Evolutionary conservation across 2,329 filamentous ascomycete species (phyloP).

Genomic region (Cladophialophora yegresii): DNA sequence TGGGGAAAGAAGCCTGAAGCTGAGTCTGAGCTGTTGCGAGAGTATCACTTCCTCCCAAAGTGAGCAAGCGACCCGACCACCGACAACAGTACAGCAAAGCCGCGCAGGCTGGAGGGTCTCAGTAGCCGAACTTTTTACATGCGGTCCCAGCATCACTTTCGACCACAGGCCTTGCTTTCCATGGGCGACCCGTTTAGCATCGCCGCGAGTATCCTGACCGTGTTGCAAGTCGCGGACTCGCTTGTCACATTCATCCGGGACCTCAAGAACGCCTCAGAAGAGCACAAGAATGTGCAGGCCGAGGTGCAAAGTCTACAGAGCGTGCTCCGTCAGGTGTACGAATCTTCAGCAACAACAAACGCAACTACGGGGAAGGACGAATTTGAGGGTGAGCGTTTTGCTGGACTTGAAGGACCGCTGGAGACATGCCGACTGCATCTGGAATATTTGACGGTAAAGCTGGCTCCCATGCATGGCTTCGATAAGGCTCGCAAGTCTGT

Average conservation of each 20-base stretch:
- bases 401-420: background rate
- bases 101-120: background rate
- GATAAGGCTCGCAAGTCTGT: slow-evolving; percentile 3
- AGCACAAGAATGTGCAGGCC: slow-evolving; percentile 1
- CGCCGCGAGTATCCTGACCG: slow-evolving; percentile 5
- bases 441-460: background rate
- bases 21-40: background rate
- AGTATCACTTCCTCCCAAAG: background rate
- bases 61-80: background rate
- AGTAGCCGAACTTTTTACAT: background rate
- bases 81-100: background rate
- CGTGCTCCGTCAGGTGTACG: slow-evolving; percentile 1
- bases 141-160: background rate
- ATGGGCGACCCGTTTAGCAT: slow-evolving; percentile 10
- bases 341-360: background rate
- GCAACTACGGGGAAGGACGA: background rate
- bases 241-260: slow-evolving; percentile 6
- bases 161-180: background rate
- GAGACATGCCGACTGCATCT: background rate
- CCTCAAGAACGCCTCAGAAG: slow-evolving; percentile 4
- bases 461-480: background rate
- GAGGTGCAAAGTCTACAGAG: background rate
- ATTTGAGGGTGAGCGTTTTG: background rate
- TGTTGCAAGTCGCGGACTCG: slow-evolving; percentile 6
- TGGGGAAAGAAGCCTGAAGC: background rate